Percentiles rank a stretch among this genome's conserved stretches.
Evolutionary conservation across 768 basidiomycete species (phyloP).

Genomic region (Gymnopilus dilepis): DNA sequence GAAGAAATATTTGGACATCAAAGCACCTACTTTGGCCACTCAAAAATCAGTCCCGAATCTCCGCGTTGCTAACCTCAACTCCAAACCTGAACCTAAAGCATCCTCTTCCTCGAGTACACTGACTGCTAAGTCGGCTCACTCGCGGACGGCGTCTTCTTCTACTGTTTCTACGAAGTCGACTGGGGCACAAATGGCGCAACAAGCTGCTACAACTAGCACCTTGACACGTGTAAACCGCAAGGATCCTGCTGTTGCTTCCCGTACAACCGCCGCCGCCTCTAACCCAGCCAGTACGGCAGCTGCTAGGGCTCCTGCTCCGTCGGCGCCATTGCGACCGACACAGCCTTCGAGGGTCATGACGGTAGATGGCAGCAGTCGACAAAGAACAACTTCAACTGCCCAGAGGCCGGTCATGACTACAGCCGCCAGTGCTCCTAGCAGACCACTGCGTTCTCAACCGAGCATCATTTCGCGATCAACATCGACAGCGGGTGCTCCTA

Average conservation of each 20-base stretch:
- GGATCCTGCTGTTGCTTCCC: slow-evolving; percentile 21
- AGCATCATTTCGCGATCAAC: slow-evolving; percentile 13
- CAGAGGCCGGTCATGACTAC: slow-evolving; percentile 10
- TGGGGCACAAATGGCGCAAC: slow-evolving; percentile 21
- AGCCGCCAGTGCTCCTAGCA: slow-evolving; percentile 6
- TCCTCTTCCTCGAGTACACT: slow-evolving; percentile 29
- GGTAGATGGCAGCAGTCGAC: background rate
- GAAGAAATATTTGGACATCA: slow-evolving; percentile 74
- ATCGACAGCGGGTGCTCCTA: slow-evolving; percentile 2
- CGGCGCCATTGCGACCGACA: slow-evolving; percentile 33
- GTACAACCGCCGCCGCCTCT: background rate
- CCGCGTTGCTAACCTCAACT: slow-evolving; percentile 14
- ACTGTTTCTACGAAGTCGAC: slow-evolving; percentile 23
- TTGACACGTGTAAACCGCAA: slow-evolving; percentile 29
- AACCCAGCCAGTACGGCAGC: background rate
- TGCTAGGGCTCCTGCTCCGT: slow-evolving; percentile 25
- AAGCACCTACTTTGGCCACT: slow-evolving; percentile 27
- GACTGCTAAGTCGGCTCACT: slow-evolving; percentile 19
- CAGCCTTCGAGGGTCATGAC: slow-evolving; percentile 21
- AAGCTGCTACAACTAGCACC: slow-evolving; percentile 1
- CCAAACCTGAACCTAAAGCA: slow-evolving; percentile 18
- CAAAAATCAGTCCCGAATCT: slow-evolving; percentile 23
- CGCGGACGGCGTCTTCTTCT: slow-evolving; percentile 34
- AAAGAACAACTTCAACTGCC: slow-evolving; percentile 5
- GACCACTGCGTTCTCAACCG: slow-evolving; percentile 19